These are phyloP conservation scores for Malus asiatica DNA, from an alignment of 306 rosid species.

Conservation along the genomic window DNA sequence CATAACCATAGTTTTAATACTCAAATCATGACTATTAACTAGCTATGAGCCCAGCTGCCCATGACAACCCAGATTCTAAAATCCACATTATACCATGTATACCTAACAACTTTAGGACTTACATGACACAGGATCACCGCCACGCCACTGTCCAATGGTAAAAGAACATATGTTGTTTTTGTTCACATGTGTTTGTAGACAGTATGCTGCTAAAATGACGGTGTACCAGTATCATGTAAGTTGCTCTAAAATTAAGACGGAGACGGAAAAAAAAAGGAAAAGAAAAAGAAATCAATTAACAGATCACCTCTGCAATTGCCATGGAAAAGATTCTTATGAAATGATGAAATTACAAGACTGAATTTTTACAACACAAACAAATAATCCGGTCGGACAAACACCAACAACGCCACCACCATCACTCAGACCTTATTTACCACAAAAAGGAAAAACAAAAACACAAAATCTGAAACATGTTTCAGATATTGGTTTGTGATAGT, in stretches of 20 bases:
- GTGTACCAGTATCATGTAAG: too few relatives aligned
- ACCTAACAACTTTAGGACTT: not conserved
- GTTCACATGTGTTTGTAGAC: too few relatives aligned
- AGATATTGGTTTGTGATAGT: not conserved
- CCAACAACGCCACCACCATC: not conserved
- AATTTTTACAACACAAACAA: not conserved
- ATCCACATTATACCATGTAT: not conserved
- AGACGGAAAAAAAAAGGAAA: accelerated
- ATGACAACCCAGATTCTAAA: not conserved
- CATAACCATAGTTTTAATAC: not conserved
- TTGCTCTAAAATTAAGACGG: too few relatives aligned
- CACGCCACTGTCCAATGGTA: too few relatives aligned
- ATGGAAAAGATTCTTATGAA: not conserved
- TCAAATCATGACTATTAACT: not conserved
- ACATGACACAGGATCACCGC: too few relatives aligned
- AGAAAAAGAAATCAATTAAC: not conserved
- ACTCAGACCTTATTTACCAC: not conserved
- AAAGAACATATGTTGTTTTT: too few relatives aligned
- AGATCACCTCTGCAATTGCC: not conserved
- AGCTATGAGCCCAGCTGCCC: not conserved
- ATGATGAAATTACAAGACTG: not conserved
- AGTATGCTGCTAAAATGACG: too few relatives aligned
- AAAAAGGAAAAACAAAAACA: not conserved
- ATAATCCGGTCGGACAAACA: constrained; percentile 3
- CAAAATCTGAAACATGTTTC: not conserved